These are phyloP conservation scores for Fusarium pilosicola DNA, from an alignment of 2,329 filamentous ascomycete species.

Conservation along the genomic window DNA sequence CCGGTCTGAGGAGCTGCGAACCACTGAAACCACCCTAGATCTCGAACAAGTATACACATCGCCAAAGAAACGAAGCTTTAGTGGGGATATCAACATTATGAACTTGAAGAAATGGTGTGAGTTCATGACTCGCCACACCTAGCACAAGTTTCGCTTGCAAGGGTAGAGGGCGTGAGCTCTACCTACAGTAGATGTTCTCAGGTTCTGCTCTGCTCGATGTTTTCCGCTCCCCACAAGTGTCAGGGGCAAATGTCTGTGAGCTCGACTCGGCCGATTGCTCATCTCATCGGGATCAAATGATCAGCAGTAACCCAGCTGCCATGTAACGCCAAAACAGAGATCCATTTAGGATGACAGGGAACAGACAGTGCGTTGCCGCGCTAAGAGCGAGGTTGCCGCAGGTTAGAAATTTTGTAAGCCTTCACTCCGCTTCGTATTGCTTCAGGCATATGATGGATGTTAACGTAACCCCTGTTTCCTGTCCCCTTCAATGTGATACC, in stretches of 20 bases:
- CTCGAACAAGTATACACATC: constrained; percentile 7
- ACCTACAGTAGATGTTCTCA: neutral
- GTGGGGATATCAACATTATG: constrained; percentile 4
- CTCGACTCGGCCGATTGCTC: constrained; percentile 35
- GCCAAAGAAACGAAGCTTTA: constrained; percentile 14
- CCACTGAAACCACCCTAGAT: constrained; percentile 3
- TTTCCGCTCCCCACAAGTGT: constrained; percentile 17
- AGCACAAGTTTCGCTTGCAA: constrained; percentile 8
- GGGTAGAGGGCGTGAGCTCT: constrained; percentile 18
- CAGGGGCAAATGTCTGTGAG: constrained; percentile 11
- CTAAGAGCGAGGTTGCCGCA: constrained; percentile 10
- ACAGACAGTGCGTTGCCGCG: constrained; percentile 1
- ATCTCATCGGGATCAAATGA: constrained; percentile 6
- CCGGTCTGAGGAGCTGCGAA: neutral
- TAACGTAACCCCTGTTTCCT: neutral
- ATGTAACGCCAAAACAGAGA: constrained; percentile 3
- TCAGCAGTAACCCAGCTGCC: neutral
- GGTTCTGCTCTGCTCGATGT: neutral
- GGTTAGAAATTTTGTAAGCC: neutral
- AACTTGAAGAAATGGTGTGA: neutral
- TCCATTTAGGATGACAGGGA: neutral
- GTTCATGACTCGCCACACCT: constrained; percentile 30
- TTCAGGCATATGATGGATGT: neutral
- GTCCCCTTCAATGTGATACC: neutral
- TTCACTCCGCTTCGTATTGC: neutral